These are phyloP conservation scores for Backusella parvicylindrica DNA, from an alignment of 192 early-diverging fungal species.

Conservation along the genomic window DNA sequence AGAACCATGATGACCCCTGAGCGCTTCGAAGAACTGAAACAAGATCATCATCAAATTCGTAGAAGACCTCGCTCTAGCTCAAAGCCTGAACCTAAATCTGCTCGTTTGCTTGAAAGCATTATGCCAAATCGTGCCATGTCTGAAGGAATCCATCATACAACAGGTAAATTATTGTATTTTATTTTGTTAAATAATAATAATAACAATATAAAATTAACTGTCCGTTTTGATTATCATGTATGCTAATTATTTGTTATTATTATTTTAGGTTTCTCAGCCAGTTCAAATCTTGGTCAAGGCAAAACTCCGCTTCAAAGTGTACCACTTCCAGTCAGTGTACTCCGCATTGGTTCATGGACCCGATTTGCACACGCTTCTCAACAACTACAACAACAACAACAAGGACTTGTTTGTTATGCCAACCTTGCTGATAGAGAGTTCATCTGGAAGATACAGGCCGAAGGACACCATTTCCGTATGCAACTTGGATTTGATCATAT, in stretches of 20 bases:
- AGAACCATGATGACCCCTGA: conserved; percentile 25
- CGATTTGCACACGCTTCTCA: conserved; percentile 10
- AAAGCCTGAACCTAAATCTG: conserved; percentile 14
- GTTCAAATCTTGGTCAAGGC: not conserved
- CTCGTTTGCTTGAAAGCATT: not conserved
- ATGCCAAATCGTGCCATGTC: conserved; percentile 5
- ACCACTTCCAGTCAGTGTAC: conserved; percentile 14
- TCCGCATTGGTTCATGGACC: conserved; percentile 29
- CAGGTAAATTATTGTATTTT: too few relatives aligned
- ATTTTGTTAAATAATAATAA: too few relatives aligned
- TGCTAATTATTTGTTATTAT: not conserved
- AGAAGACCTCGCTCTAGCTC: conserved; percentile 18
- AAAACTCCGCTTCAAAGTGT: conserved; percentile 5
- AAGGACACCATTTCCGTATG: conserved; percentile 55
- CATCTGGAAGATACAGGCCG: conserved; percentile 25
- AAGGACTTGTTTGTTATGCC: conserved; percentile 4
- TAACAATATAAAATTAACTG: not conserved
- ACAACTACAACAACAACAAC: not conserved
- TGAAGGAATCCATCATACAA: not conserved
- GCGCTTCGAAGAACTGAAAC: conserved; percentile 49
- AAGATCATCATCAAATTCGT: conserved; percentile 8
- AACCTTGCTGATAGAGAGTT: not conserved
- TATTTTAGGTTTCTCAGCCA: not conserved
- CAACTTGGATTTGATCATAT: conserved; percentile 50
- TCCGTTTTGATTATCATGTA: not conserved